phyloP scores from a whole-genome alignment of 495 filamentous ascomycete genomes.

The Hypomontagnella submonticulosa region DNA sequence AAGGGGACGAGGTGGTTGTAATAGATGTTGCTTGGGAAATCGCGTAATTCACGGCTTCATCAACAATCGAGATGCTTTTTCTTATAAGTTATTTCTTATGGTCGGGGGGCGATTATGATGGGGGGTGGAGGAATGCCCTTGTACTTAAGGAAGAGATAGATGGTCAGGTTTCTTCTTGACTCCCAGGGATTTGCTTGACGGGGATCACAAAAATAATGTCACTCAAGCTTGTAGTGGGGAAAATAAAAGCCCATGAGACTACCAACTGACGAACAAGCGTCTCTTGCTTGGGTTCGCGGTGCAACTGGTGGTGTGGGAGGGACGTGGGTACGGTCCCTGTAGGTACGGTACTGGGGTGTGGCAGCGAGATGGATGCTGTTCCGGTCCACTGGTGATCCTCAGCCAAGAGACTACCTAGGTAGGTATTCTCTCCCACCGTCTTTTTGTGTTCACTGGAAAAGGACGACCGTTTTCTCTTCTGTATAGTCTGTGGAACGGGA shows the following conservation, averaged over 20 bases:
- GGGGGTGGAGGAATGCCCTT: slow-evolving; percentile 39
- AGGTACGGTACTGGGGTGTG: slow-evolving; percentile 35
- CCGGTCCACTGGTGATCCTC: slow-evolving; percentile 47
- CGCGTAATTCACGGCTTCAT: slow-evolving; percentile 45
- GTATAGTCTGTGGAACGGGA: slow-evolving; percentile 32
- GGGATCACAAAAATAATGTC: slow-evolving; percentile 38
- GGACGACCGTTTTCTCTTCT: slow-evolving; percentile 23
- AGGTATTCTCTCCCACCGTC: slow-evolving; percentile 43
- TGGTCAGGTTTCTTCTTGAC: slow-evolving; percentile 33
- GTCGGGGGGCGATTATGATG: slow-evolving; percentile 41
- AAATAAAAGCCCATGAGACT: slow-evolving; percentile 42
- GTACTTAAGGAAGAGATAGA: slow-evolving; percentile 42
- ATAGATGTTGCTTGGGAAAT: slow-evolving; percentile 35
- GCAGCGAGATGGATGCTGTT: slow-evolving; percentile 47
- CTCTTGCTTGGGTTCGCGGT: slow-evolving; percentile 43
- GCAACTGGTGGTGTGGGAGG: slow-evolving; percentile 31
- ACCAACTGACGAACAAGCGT: slow-evolving; percentile 45
- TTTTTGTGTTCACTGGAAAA: slow-evolving; percentile 23
- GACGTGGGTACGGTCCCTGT: slow-evolving; percentile 42
- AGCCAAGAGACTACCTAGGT: slow-evolving; percentile 48
- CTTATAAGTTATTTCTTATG: slow-evolving; percentile 45
- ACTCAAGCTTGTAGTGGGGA: slow-evolving; percentile 43
- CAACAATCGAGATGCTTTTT: slow-evolving; percentile 43
- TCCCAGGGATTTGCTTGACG: slow-evolving; percentile 34
- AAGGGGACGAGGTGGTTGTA: slow-evolving; percentile 39